A percentile compares a stretch with the other conserved stretches of the same genome.
These are phyloP conservation scores for Mariannaea sp. DNA, from an alignment of 2,329 filamentous ascomycete genomes.

Conservation along the genomic window DNA sequence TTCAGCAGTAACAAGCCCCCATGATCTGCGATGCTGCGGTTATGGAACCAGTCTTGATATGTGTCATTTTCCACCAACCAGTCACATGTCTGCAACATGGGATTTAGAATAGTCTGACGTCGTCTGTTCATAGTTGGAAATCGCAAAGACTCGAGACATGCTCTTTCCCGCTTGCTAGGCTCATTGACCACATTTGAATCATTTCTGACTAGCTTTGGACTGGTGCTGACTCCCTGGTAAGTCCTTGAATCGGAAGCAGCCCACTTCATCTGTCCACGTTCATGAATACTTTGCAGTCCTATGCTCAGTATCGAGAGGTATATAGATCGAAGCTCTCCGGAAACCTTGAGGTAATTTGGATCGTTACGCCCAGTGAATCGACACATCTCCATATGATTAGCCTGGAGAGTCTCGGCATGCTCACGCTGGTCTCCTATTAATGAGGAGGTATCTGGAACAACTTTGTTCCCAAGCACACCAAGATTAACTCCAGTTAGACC, in stretches of 20 bases:
- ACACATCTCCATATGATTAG: slow-evolving; percentile 22
- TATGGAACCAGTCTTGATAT: slow-evolving; percentile 12
- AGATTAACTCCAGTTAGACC: slow-evolving; percentile 4
- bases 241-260: no score
- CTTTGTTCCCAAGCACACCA: slow-evolving; percentile 16
- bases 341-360: slow-evolving; percentile 22
- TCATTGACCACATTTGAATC: no score
- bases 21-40: fast-evolving
- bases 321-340: slow-evolving; percentile 4
- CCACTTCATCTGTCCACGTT: neutral
- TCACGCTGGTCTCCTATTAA: slow-evolving; percentile 19
- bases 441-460: slow-evolving; percentile 21
- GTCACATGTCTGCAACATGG: neutral
- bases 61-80: slow-evolving; percentile 7
- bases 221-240: no score
- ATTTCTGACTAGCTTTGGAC: no score
- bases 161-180: neutral
- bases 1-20: slow-evolving; percentile 8
- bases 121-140: slow-evolving; percentile 13
- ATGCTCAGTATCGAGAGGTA: neutral
- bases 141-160: slow-evolving; percentile 4
- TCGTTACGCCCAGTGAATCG: slow-evolving; percentile 1
- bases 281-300: neutral
- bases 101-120: neutral
- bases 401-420: slow-evolving; percentile 22